phyloP scores from a whole-genome alignment of 2,329 filamentous ascomycete genomes.

The Fusarium sp. region DNA sequence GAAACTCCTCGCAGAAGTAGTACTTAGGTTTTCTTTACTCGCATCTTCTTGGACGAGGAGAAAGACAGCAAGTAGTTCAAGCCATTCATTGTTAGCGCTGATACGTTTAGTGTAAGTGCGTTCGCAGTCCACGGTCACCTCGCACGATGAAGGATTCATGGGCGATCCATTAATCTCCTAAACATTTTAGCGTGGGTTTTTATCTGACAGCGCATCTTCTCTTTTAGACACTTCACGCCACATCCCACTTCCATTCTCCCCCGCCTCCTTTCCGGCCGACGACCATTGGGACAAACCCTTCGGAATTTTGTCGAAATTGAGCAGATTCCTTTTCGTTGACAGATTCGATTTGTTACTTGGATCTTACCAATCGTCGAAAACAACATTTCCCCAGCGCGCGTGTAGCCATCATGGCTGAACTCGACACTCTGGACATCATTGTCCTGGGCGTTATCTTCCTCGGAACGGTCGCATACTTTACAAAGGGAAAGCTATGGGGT shows the following conservation, averaged over 20 bases:
- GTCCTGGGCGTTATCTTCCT: slow-evolving; percentile 88
- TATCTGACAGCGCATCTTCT: slow-evolving; percentile 42
- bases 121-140: slow-evolving; percentile 3
- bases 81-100: slow-evolving; percentile 17
- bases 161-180: slow-evolving; percentile 29
- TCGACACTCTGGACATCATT: slow-evolving; percentile 94
- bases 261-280: slow-evolving; percentile 50
- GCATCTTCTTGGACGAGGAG: neutral
- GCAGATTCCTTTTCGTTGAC: neutral
- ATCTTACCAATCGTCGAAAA: slow-evolving; percentile 5
- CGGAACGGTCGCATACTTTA: slow-evolving; percentile 95
- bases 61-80: slow-evolving; percentile 11
- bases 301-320: slow-evolving; percentile 16
- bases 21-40: slow-evolving; percentile 3
- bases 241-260: slow-evolving; percentile 41
- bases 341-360: slow-evolving; percentile 3
- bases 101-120: slow-evolving; percentile 24
- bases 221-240: slow-evolving; percentile 44
- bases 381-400: slow-evolving; percentile 24
- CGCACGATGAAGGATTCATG: slow-evolving; percentile 24
- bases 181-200: slow-evolving; percentile 29
- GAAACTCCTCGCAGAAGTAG: neutral
- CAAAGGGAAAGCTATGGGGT: slow-evolving; percentile 95
- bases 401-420: slow-evolving; percentile 81
- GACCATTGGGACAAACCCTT: slow-evolving; percentile 26